Evolutionary conservation across 192 early-diverging fungal genomes (phyloP), one percentile per base, ranked within the genome.

Genomic region (Chytriomyces confervae): DNA sequence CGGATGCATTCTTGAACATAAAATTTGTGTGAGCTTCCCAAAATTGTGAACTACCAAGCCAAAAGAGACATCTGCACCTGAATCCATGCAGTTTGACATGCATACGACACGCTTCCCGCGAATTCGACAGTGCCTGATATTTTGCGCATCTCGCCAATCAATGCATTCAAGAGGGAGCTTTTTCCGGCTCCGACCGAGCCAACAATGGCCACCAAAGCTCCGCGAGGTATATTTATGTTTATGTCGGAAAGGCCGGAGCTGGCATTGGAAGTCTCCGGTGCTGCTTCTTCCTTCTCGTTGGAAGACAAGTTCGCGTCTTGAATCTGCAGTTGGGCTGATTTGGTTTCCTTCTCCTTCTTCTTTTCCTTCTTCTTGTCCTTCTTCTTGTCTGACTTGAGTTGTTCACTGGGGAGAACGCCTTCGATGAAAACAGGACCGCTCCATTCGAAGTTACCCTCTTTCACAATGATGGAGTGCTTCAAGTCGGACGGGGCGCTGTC

Each of bases 11-110:
- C 65, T 77, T 45, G 10, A 18, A 13, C 1, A 23, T 5, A 64
- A 5, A 29, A 9, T 27, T 36, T 20, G 18, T n/a, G 4, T 24
- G 11, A n/a, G n/a, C 3, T 47, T 5, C n/a, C n/a, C 9, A 69
- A 45, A 69, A 61, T 5, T 62, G 7, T 11, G n/a, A 36, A 24
- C 2, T n/a, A 44, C 13, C 62, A 16, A 2, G 1, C 20, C n/a
- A 61, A 65, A 49, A 11, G 13, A 13, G 20, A 57, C 13, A 5
- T 57, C 53, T 57, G 13, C 1, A 75, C 72, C 83, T 93, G 92
- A 57, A 98, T 94, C 95, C 95, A 98, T 2, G 95, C 89, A 24
- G 89, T 84, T 81, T 96, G 96, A 45, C 92, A 86, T n/a, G 88
- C 85, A 78, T 95, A 96, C 11, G 91, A 91, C n/a, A 97, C 84